A percentile compares a stretch with the other conserved stretches of the same genome.
phyloP scores from a whole-genome alignment of 2,329 filamentous ascomycete species.

The Aspergillus sp. region DNA sequence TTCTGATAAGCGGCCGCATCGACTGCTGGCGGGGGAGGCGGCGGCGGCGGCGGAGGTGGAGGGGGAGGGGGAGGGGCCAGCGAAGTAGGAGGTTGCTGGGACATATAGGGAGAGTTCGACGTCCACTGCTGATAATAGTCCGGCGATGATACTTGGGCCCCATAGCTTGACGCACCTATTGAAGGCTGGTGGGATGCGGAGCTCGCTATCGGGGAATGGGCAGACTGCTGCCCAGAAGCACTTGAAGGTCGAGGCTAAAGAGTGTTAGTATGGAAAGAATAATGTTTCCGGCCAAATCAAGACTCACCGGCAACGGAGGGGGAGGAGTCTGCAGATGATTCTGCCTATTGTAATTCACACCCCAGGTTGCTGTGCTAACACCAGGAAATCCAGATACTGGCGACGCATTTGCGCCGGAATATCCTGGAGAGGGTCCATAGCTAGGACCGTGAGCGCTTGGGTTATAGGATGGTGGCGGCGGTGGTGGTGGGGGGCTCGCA shows the following conservation, averaged over 20 bases:
- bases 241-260: conserved; percentile 39
- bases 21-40: conserved; percentile 24
- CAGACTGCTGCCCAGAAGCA: conserved; percentile 20
- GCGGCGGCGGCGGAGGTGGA: conserved; percentile 44
- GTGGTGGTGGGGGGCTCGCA: conserved; percentile 23
- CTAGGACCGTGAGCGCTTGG: conserved; percentile 32
- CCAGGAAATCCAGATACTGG: conserved; percentile 16
- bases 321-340: conserved; percentile 28
- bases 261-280: conserved; percentile 9
- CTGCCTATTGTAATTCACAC: conserved; percentile 44
- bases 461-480: conserved; percentile 31
- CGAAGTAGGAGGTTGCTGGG: conserved; percentile 20
- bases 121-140: conserved; percentile 21
- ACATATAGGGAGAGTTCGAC: conserved; percentile 23
- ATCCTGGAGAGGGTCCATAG: conserved; percentile 20
- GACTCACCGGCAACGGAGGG: conserved; percentile 38
- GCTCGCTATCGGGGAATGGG: conserved; percentile 18
- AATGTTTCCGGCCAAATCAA: neutral
- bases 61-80: conserved; percentile 22
- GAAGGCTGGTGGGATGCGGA: conserved; percentile 21
- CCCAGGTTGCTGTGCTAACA: conserved; percentile 41
- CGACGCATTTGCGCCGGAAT: conserved; percentile 16
- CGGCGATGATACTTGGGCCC: conserved; percentile 6
- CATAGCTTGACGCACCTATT: conserved; percentile 21
- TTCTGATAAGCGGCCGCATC: conserved; percentile 32